Percentiles rank a stretch among this genome's conserved stretches.
Conservation (phyloP, 257 asterid species). For the Solanum pinnatisectum region DNA sequence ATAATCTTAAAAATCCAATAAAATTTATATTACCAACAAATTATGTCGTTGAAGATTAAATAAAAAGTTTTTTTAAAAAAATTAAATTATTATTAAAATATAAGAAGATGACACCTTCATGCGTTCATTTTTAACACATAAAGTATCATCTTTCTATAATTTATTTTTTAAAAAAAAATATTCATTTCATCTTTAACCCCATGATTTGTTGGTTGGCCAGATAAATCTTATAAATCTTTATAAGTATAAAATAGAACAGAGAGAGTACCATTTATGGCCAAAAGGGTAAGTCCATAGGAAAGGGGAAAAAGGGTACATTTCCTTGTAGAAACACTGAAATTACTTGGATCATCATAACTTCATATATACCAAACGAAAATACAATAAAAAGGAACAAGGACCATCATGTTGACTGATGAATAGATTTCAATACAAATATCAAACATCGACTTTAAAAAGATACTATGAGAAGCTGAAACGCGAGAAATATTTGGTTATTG, state of each 20-base stretch:
- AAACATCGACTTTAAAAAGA: not conserved
- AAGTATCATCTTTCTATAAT: too few relatives aligned
- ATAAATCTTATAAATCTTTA: too few relatives aligned
- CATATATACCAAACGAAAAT: not conserved
- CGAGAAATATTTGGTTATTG: not conserved
- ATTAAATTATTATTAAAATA: not conserved
- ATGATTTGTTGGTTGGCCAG: too few relatives aligned
- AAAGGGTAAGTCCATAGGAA: not conserved
- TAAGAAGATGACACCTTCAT: not conserved
- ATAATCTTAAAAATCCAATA: not conserved
- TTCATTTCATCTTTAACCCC: too few relatives aligned
- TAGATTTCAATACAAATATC: not conserved
- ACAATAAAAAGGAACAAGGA: not conserved
- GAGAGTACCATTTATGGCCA: not conserved
- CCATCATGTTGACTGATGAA: too few relatives aligned
- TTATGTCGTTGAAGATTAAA: not conserved
- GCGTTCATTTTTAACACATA: too few relatives aligned
- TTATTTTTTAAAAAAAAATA: too few relatives aligned
- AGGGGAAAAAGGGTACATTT: not conserved
- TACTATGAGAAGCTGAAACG: not conserved
- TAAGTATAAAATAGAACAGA: too few relatives aligned
- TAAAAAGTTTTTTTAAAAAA: not conserved
- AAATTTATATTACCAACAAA: not conserved
- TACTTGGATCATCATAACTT: not conserved
- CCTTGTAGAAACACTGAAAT: not conserved